Base-by-base conservation (phyloP, 768 basidiomycete species). In the Candolleomyces efflorescens region DNA sequence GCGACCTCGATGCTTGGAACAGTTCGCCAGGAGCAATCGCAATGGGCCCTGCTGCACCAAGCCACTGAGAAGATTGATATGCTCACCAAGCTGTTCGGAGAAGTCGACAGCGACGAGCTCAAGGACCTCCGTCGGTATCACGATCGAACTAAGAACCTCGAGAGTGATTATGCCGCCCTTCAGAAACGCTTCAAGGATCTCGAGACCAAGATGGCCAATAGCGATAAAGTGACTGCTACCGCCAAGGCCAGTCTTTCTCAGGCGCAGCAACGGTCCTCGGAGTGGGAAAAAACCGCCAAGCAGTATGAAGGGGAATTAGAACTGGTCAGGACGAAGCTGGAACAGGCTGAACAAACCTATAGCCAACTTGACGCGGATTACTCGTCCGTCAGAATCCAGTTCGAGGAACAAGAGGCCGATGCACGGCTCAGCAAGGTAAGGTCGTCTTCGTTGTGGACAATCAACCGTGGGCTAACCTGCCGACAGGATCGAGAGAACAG, bases 201-300 rank as follows among this genome's bases (percentile, higher is more conserved):
- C 50, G 92, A 93, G 62, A 73, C 64, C 51, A 89, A 84, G 65
- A 62, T 79, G 2, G 66, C 76, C 24, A 87, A 82, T 63, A 82
- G 75, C 63, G 90, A 93, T 47, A 82, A 83, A 53, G 73, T 83
- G 11, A 76, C 83, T 1, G 71, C 71, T 22, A 71, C 84, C 17
- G 78, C 82, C 2, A 82, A 83, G 44, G 85, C 90, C 67, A 87
- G 71, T 67, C 77, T 92, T 26, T 70, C 79, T 20, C 85, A 88
- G 61, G 85, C 87, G 20, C 87, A 92, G 60, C 89, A 91, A 67
- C 88, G 89, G 23, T 81, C 89, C 2, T 73, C 81, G 3, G 92
- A 94, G 64, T 92, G 89, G 90, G 92, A 94, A 71, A 81, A 81
- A 60, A 85, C 85, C 22, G 83, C 88, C 18, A 85, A 85, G 64